Evolutionary conservation across 2,329 filamentous ascomycete species (phyloP), one percentile per base, ranked within the genome.

Genomic region (Botryotinia narcissicola): DNA sequence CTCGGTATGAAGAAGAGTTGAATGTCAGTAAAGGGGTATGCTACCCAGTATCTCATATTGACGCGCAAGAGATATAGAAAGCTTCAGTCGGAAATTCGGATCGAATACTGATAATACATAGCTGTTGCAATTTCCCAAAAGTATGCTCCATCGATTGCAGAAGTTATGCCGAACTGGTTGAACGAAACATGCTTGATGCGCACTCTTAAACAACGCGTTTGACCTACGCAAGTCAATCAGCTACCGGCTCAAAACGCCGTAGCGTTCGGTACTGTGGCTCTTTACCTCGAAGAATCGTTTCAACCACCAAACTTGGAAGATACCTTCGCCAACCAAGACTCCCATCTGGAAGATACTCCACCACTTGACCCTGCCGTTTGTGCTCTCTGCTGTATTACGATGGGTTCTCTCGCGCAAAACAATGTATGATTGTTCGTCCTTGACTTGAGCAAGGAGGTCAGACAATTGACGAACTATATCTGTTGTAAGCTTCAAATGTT

Each of bases 251-350:
- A 81, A 63, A 70, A 79, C 74, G 72, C 77, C 67, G 74, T 75
- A 78, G 77, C 84, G 76, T 75, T 78, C 74, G 73, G 76, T 71
- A 75, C 76, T 80, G 75, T 77, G 80, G 70, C 78, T 79, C 74
- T 80, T 78, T 82, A 91, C 90, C 90, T 98, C 95, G 82, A 98
- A 98, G 88, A 99, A 99, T 81, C 96, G 90, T 86, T 97, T 96
- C 82, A 99, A 84, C 95, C 96, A 99, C 95, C 96, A 99, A 77
- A 99, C 95, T 86, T 99, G 96, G 87, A 99, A 99, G 78, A 98
- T 86, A 75, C 94, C 96, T 86, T 98, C 94, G 80, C 92, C 94
- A 77, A 97, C 87, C 76, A 99, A 89, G 69, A 98, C 91, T 73
- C 90, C 88, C 77, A 99, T 90, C 84, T 99, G 95, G 84, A 98